Evolutionary conservation across 495 filamentous ascomycete genomes (phyloP).

Genomic region (Neurospora terricola): DNA sequence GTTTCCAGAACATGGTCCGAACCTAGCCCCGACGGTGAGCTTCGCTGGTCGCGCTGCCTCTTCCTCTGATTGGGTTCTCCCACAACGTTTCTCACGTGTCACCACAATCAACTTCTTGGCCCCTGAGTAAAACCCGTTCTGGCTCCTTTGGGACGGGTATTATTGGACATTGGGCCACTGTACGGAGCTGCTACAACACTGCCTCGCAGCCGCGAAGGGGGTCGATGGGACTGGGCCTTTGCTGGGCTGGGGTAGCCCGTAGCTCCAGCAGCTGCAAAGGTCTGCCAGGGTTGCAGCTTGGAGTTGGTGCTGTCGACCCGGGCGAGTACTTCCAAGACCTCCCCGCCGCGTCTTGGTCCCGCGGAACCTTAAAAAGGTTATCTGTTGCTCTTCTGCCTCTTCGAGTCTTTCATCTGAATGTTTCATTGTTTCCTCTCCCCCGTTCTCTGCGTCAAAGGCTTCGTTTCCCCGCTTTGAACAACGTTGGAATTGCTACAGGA

Average conservation of each 20-base stretch:
- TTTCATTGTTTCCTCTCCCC: background rate
- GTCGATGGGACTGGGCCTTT: background rate
- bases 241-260: background rate
- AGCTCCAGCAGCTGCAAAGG: background rate
- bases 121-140: background rate
- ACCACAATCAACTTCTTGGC: background rate
- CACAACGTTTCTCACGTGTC: background rate
- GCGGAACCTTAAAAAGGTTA: background rate
- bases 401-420: constrained; percentile 1
- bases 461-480: background rate
- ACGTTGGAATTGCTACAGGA: background rate
- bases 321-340: background rate
- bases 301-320: background rate
- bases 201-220: background rate
- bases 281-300: background rate
- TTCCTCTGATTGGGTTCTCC: background rate
- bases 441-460: background rate
- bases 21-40: background rate
- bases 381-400: background rate
- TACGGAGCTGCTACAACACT: background rate
- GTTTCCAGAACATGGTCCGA: background rate
- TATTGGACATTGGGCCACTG: background rate
- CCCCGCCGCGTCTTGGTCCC: background rate
- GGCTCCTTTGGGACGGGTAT: background rate
- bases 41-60: background rate